phyloP scores from a whole-genome alignment of 352 stramenopile species.

The Pythium angustatum region DNA sequence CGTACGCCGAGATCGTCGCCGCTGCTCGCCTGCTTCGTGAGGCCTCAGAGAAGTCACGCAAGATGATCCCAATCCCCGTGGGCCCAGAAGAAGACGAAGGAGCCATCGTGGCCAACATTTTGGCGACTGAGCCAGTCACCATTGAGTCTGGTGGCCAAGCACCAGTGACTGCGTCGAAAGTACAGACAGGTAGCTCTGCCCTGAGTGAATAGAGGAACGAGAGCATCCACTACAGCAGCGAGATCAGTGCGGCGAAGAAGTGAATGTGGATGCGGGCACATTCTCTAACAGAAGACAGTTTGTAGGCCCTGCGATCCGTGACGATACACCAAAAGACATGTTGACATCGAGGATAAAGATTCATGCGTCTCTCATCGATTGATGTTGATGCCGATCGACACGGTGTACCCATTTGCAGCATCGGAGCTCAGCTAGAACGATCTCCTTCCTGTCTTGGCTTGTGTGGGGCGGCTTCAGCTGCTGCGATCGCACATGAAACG shows the following conservation, averaged over 20 bases:
- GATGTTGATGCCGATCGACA: no score
- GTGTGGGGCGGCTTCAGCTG: no score
- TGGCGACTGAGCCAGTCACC: constrained; percentile 11
- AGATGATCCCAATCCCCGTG: constrained; percentile 3
- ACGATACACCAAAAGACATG: not conserved
- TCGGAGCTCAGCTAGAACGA: no score
- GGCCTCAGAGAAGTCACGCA: constrained; percentile 2
- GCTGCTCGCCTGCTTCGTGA: constrained; percentile 14
- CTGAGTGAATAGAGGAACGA: not conserved
- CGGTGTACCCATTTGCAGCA: no score
- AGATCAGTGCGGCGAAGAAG: not conserved
- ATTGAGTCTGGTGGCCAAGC: not conserved
- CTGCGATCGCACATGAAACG: no score
- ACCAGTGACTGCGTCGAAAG: no score
- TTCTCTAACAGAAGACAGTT: not conserved
- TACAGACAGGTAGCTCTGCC: not conserved
- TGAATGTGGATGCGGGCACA: not conserved
- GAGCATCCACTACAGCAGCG: not conserved
- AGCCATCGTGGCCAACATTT: constrained; percentile 11
- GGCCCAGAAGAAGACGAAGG: constrained; percentile 1
- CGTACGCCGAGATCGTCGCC: constrained; percentile 46
- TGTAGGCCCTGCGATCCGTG: not conserved
- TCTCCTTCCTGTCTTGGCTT: no score
- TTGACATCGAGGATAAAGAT: no score
- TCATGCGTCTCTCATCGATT: no score